Base-by-base conservation (phyloP, 2,329 filamentous ascomycete genomes). In the Pezicula rhizophila region DNA sequence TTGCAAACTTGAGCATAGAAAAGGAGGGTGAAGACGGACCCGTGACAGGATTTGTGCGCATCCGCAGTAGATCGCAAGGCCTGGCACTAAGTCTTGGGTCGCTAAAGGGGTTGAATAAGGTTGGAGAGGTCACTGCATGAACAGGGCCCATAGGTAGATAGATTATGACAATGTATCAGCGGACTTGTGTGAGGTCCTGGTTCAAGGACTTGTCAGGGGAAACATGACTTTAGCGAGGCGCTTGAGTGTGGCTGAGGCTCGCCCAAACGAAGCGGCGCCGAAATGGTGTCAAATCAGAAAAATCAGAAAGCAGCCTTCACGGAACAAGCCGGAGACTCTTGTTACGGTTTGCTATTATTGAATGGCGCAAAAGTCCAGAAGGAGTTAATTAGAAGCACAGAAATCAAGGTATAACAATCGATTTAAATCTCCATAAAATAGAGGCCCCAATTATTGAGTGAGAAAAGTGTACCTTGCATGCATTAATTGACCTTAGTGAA, bases 1-100 rank as follows among this genome's bases (percentile, higher is more conserved):
- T 99, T 62, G 93, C 93, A 64, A 99, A 99, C 68, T 66, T 99
- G 69, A 96, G 91, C 67, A 96, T 99, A 63, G 93, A 99, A 71
- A 92, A 96, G 73, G 91, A 97, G 68, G 91, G 90, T 51, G 90
- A 96, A 23, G 86, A 96, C 63, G 93, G 93, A 20, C 89, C 90
- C 5, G 92, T 99, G 55, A 96, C 92, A 38, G 93, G 93, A 40
- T 99, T 99, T 69, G 91, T 99, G 55, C 85, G 93, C 66, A 99
- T 99, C 80, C 84, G 93, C 71, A 96, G 91, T 75, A 86, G 93
- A 66, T 96, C 90, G 34, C 93, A 99, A 73, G 93, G 93, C 43
- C 75, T 99, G 64, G 93, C 93, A 10, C 74, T 99, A 59, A 96
- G 92, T 71, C 74, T 99, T 56, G 93, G 93, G 28, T 95, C 89